These are phyloP conservation scores for Chalciporus sp. DNA, from an alignment of 1,284 basidiomycete species.

Conservation along the genomic window DNA sequence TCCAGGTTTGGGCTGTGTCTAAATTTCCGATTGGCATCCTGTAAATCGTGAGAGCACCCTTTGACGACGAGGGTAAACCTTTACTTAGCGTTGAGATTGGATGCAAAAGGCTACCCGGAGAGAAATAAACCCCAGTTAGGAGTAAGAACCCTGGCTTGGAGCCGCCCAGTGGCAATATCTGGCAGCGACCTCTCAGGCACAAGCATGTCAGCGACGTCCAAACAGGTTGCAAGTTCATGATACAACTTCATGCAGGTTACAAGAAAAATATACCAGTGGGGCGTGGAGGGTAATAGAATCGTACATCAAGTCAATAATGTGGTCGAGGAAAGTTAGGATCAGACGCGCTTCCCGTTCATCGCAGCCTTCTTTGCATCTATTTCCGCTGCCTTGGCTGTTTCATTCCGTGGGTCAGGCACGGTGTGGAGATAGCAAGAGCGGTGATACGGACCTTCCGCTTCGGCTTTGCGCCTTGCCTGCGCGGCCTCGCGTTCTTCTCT, in stretches of 20 bases:
- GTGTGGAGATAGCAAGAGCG: background rate
- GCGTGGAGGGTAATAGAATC: background rate
- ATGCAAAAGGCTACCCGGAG: too few relatives aligned
- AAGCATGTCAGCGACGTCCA: too few relatives aligned
- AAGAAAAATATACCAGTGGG: background rate
- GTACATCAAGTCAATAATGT: background rate
- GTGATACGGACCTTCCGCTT: constrained; percentile 66
- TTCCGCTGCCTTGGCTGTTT: constrained; percentile 47
- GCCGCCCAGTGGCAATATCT: too few relatives aligned
- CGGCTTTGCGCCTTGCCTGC: constrained; percentile 81
- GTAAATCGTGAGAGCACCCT: too few relatives aligned
- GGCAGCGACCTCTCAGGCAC: too few relatives aligned
- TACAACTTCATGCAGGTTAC: background rate
- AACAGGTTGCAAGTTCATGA: background rate
- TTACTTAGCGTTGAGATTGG: too few relatives aligned
- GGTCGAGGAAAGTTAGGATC: background rate
- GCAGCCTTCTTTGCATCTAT: constrained; percentile 42
- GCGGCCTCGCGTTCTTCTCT: constrained; percentile 84
- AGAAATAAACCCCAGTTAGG: too few relatives aligned
- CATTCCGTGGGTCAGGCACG: background rate
- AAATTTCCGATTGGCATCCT: too few relatives aligned
- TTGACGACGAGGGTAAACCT: too few relatives aligned
- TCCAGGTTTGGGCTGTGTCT: too few relatives aligned
- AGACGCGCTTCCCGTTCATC: constrained; percentile 32
- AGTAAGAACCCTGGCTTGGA: too few relatives aligned